Evolutionary conservation across 768 basidiomycete species (phyloP), one percentile per base, ranked within the genome.

Genomic region (Suillus variegatus): DNA sequence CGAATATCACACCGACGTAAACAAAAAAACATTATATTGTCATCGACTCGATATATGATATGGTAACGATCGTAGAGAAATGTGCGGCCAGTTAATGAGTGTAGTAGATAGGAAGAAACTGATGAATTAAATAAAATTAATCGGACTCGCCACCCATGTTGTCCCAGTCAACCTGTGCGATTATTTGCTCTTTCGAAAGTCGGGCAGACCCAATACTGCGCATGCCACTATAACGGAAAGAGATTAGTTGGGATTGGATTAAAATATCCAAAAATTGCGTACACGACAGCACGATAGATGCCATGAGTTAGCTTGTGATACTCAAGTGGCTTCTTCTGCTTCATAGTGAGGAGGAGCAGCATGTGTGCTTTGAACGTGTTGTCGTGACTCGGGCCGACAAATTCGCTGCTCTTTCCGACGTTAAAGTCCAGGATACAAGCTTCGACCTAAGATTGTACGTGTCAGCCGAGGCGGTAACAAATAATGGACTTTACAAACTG

Each of bases 341-440:
- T 35, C 40, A 57, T 35, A 20, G 32, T 20, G 56, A 41, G 32
- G 20, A 57, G 56, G 2, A 25, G 28, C 13, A 57, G 28, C 28
- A 57, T 35, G 28, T 57, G 56, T 20, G 56, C 56, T 18, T 57
- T 35, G 56, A 57, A 57, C 2, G 32, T 57, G 56, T 57, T 57
- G 56, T 57, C 14, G 12, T 35, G 40, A 57, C 35, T 41, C 0
- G 56, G 40, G 10, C 56, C 14, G 6, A 41, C 56, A 35, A 57
- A 57, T 35, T 57, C 13, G 6, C 40, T 57, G 32, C 20, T 35
- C 56, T 35, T 57, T 57, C 40, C 3, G 14, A 35, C 7, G 28
- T 3, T 35, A 41, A 57, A 57, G 12, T 57, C 56, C 40, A 57
- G 28, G 40, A 57, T 57, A 35, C 18, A 20, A 22, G 56, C 56